A percentile compares a stretch with the other conserved stretches of the same genome.
These are phyloP conservation scores for Tylopilus rubrobrunneus DNA, from an alignment of 768 basidiomycete species.

Conservation along the genomic window DNA sequence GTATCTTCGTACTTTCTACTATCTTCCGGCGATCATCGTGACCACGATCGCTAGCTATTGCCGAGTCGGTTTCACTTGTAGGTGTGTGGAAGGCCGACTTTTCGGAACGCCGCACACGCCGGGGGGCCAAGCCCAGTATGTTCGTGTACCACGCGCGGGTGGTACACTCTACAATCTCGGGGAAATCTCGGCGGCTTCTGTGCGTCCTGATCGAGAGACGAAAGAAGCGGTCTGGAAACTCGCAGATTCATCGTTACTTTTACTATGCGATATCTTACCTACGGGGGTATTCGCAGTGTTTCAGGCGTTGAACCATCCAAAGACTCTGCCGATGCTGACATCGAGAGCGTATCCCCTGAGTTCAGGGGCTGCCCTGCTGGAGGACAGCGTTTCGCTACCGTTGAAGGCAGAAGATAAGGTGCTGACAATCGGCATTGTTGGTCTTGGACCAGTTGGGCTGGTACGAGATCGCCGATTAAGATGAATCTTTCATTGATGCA, in stretches of 20 bases:
- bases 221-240: constrained; percentile 41
- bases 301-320: constrained; percentile 71
- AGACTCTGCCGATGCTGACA: constrained; percentile 56
- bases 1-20: constrained; percentile 19
- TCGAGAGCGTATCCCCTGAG: constrained; percentile 55
- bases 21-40: not conserved
- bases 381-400: constrained; percentile 11
- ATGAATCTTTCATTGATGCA: not conserved
- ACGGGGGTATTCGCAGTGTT: constrained; percentile 75
- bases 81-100: constrained; percentile 57
- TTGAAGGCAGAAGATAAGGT: constrained; percentile 45
- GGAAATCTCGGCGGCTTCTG: constrained; percentile 33
- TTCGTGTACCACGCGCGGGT: constrained; percentile 75
- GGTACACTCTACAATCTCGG: constrained; percentile 69
- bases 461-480: constrained; percentile 27
- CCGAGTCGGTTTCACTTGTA: constrained; percentile 66
- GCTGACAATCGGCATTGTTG: constrained; percentile 64
- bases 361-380: constrained; percentile 6
- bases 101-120: constrained; percentile 66
- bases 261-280: constrained; percentile 76
- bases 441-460: constrained; percentile 77
- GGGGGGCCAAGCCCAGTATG: constrained; percentile 77
- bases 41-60: constrained; percentile 48
- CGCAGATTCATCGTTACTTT: constrained; percentile 61
- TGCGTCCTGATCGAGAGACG: constrained; percentile 21